Base-by-base conservation (phyloP, 768 basidiomycete species). In the Lanmaoa rubissima region DNA sequence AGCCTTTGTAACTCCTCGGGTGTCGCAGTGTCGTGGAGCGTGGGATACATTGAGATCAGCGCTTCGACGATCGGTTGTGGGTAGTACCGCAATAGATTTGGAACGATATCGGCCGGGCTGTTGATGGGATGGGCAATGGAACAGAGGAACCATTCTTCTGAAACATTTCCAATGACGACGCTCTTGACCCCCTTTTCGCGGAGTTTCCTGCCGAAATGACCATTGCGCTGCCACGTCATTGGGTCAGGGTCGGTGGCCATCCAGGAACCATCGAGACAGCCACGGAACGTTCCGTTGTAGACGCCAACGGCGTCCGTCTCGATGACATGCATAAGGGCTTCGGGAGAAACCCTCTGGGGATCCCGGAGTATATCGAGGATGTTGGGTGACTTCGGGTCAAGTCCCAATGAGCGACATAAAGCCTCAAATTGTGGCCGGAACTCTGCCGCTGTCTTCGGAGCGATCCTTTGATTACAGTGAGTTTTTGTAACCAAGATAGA, bases 121-220 rank as follows among this genome's bases (percentile, higher is more conserved):
- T 66, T 38, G 51, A 88, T 79, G 0, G 84, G 81, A 66, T 89
- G 82, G 3, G 87, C 82, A 59, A 88, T 84, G 5, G 86, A 82
- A 64, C 88, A 90, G 46, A 88, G 76, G 66, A 83, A 88, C 87
- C 88, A 90, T 70, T 91, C 87, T 59, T 90, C 87, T 7, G 76
- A 77, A 41, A 87, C 74, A 54, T 88, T 82, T 12, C 88, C 88
- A 9, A 84, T 71, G 50, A 86, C 74, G 53, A 90, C 71, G 63
- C 79, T 82, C 42, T 75, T 78, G 48, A 92, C 80, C 1, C 88
- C 88, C 31, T 81, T 83, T 32, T 75, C 79, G 43, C 65, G 69
- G 16, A 90, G 76, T 2, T 75, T 80, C 16, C 68, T 69, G 0
- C 84, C 84, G 44, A 91, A 74, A 1, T 73, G 77, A 4, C 88